These are phyloP conservation scores for Asclepias syriaca DNA, from an alignment of 257 asterid species.

Conservation along the genomic window DNA sequence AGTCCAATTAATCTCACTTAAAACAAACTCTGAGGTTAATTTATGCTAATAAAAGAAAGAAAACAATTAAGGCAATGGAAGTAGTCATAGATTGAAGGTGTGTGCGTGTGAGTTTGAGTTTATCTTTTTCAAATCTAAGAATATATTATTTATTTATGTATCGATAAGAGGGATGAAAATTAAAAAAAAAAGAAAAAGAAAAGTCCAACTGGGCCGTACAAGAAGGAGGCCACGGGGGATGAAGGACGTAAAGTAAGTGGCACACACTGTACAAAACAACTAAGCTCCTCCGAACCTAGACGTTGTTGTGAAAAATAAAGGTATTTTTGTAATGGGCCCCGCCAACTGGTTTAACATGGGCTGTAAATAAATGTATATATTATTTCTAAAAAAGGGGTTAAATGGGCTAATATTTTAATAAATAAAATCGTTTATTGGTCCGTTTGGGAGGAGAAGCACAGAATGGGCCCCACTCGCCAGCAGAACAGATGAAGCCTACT, in stretches of 20 bases:
- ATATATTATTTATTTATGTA: no score
- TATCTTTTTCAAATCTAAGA: no score
- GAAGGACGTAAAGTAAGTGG: neutral
- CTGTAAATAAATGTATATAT: neutral
- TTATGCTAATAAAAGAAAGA: no score
- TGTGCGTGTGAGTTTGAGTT: no score
- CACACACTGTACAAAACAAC: constrained; percentile 8
- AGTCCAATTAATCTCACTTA: no score
- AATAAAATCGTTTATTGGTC: neutral
- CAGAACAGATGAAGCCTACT: neutral
- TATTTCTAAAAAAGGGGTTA: no score
- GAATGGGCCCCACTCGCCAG: constrained; percentile 16
- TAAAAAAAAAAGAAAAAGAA: neutral
- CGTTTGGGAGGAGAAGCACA: neutral
- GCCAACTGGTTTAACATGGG: constrained; percentile 13
- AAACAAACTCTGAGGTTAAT: no score
- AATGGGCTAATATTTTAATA: neutral
- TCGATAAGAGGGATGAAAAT: no score
- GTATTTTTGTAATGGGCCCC: neutral
- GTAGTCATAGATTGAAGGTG: no score
- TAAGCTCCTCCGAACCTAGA: constrained; percentile 31
- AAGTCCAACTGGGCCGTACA: constrained; percentile 22
- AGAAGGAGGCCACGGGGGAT: neutral
- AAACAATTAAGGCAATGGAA: neutral
- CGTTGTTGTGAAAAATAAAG: constrained; percentile 6